Conservation (phyloP, 805 yeast species). For the Candida ipomoeae region DNA sequence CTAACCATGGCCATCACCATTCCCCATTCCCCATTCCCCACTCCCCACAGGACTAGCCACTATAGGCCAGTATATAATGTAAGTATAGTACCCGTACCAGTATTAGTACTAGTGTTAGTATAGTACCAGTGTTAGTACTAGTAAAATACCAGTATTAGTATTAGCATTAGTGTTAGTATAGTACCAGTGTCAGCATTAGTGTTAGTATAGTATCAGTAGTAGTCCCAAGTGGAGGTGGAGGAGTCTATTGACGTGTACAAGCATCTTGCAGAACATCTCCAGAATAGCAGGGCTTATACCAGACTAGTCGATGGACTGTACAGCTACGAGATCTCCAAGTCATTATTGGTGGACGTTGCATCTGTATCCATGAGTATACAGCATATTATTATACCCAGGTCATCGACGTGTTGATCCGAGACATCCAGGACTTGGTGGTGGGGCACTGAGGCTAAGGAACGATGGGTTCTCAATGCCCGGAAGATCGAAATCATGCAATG, state of each 20-base stretch:
- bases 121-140: no score
- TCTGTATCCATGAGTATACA: conserved; percentile 16
- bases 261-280: conserved; percentile 21
- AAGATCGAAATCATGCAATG: conserved; percentile 27
- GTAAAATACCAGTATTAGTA: no score
- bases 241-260: conserved; percentile 15
- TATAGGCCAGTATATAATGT: no score
- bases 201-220: no score
- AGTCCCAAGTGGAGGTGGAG: not conserved
- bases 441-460: conserved; percentile 29
- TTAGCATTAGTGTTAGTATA: no score
- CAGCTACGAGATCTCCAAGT: conserved; percentile 23
- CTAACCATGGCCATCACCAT: no score
- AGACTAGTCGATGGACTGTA: conserved; percentile 19
- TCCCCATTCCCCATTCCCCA: no score
- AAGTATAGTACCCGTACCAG: no score
- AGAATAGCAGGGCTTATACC: conserved; percentile 20
- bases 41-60: no score
- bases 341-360: conserved; percentile 20
- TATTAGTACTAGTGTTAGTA: no score
- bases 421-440: conserved; percentile 27
- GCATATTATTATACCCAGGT: conserved; percentile 33
- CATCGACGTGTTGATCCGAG: conserved; percentile 21
- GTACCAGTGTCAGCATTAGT: no score
- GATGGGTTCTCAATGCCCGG: conserved; percentile 34